Conservation (phyloP, 768 basidiomycete genomes). For the Serpula lacrymans region DNA sequence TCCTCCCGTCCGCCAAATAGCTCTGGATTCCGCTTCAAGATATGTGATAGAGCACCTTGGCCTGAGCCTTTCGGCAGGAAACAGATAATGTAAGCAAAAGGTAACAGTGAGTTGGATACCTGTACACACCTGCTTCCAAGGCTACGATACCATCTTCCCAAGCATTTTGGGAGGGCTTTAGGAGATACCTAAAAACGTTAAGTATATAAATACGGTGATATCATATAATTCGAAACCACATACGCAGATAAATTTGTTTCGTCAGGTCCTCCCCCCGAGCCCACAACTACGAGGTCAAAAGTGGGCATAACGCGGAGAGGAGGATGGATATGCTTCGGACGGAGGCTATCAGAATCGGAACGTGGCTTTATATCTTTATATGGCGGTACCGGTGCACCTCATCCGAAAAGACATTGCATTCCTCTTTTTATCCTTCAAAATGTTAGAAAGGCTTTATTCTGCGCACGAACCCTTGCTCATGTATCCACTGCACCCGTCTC, state of each 20-base stretch:
- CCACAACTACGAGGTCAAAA: slow-evolving; percentile 78
- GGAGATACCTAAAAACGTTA: slow-evolving; percentile 63
- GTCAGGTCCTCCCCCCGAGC: slow-evolving; percentile 84
- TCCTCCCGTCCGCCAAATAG: slow-evolving; percentile 50
- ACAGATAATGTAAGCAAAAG: neutral
- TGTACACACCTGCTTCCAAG: slow-evolving; percentile 79
- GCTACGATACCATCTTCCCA: slow-evolving; percentile 86
- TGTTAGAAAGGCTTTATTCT: no score
- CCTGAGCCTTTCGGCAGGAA: slow-evolving; percentile 65
- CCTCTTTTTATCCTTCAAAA: no score
- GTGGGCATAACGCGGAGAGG: slow-evolving; percentile 33
- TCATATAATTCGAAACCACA: slow-evolving; percentile 27
- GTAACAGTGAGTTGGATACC: no score
- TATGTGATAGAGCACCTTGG: slow-evolving; percentile 66
- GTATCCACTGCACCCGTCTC: no score
- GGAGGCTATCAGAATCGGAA: no score
- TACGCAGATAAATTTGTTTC: slow-evolving; percentile 89
- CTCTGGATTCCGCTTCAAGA: slow-evolving; percentile 53
- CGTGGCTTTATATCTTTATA: no score
- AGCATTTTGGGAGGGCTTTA: slow-evolving; percentile 61
- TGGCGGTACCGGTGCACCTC: no score
- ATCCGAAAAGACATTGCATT: no score
- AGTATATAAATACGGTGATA: slow-evolving; percentile 5
- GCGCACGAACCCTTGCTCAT: no score
- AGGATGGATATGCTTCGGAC: neutral